Conservation (phyloP, 352 stramenopile species). For the Pythium aristosporum region DNA sequence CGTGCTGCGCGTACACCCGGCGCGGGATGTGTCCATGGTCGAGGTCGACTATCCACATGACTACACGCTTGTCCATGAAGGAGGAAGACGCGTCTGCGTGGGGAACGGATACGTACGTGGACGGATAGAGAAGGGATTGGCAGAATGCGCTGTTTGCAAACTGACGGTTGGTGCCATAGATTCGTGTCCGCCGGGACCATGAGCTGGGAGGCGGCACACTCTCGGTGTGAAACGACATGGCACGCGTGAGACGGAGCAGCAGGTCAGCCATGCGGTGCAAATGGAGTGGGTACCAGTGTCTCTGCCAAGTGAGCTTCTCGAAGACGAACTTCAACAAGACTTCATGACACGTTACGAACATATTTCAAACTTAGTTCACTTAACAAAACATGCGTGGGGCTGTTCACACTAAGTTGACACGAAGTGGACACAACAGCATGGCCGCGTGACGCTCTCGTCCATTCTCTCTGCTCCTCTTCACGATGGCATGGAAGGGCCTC, state of each 20-base stretch:
- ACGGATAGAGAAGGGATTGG: background rate
- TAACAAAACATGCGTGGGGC: background rate
- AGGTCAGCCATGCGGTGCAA: background rate
- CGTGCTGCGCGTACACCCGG: constrained; percentile 42
- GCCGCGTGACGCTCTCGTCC: background rate
- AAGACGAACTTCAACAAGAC: background rate
- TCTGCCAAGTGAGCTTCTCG: too few species aligned
- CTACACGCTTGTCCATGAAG: constrained; percentile 13
- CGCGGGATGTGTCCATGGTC: constrained; percentile 50
- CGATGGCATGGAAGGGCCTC: constrained; percentile 27
- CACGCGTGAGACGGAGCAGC: background rate
- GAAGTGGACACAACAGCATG: constrained; percentile 2
- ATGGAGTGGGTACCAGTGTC: too few species aligned
- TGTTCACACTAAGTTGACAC: constrained; percentile 9
- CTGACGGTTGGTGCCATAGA: background rate
- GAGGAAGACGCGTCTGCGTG: constrained; percentile 38
- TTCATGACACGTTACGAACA: background rate
- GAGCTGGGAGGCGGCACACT: background rate
- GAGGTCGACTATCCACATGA: constrained; percentile 38
- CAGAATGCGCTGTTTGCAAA: background rate
- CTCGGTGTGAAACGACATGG: background rate
- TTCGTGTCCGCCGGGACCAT: background rate
- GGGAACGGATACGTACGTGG: constrained; percentile 53
- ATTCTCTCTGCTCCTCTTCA: background rate
- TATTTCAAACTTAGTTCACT: background rate